Conservation (phyloP, 2,329 filamentous ascomycete genomes). For the Aureobasidium pullulans region DNA sequence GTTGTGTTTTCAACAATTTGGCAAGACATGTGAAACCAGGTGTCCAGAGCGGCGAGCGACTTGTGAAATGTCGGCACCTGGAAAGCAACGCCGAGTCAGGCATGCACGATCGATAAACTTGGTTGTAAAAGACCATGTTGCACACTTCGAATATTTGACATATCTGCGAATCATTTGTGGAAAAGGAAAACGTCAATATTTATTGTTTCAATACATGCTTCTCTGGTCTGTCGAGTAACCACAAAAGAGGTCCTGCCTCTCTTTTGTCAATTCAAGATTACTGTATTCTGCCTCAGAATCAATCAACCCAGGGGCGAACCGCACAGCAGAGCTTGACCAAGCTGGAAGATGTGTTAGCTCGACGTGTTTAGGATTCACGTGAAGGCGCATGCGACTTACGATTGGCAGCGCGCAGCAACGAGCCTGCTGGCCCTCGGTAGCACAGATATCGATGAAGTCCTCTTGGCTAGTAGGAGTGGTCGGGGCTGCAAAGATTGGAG, state of each 20-base stretch:
- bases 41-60: no score
- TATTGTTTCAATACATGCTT: no score
- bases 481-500: constrained; percentile 23
- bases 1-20: no score
- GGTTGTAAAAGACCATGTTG: no score
- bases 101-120: no score
- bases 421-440: constrained; percentile 46
- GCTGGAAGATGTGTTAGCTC: constrained; percentile 13
- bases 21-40: no score
- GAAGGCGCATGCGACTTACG: constrained; percentile 13
- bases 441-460: constrained; percentile 41
- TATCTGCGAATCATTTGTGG: no score
- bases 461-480: constrained; percentile 32
- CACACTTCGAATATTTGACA: no score
- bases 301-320: not conserved
- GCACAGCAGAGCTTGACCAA: constrained; percentile 34
- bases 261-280: not conserved
- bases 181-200: no score
- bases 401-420: constrained; percentile 53
- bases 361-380: not conserved
- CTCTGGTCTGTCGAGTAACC: not conserved
- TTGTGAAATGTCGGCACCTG: no score
- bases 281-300: not conserved
- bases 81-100: no score
- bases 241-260: not conserved